These are phyloP conservation scores for Thecaphora frezii DNA, from an alignment of 1,284 basidiomycete species.

Conservation along the genomic window DNA sequence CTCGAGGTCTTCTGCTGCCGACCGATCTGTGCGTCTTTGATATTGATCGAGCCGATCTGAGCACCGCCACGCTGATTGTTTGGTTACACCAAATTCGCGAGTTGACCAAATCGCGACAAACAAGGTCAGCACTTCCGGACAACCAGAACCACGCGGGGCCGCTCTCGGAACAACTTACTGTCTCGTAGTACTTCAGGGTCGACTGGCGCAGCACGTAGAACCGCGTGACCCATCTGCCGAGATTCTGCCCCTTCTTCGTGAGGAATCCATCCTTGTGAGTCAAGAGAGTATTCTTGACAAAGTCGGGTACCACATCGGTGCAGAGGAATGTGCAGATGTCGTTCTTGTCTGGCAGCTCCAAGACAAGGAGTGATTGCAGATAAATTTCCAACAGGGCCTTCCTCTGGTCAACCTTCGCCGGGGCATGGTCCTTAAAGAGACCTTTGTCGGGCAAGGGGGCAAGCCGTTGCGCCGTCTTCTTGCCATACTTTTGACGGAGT, in stretches of 20 bases:
- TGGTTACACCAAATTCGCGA: too few relatives aligned
- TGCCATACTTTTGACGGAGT: slow-evolving; percentile 67
- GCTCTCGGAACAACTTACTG: too few relatives aligned
- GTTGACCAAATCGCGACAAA: too few relatives aligned
- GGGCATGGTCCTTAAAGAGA: slow-evolving; percentile 94
- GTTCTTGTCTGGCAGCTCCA: slow-evolving; percentile 79
- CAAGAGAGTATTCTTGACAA: slow-evolving; percentile 31
- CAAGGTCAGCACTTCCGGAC: too few relatives aligned
- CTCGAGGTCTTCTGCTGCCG: slow-evolving; percentile 65
- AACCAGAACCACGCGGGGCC: too few relatives aligned
- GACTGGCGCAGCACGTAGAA: slow-evolving; percentile 84
- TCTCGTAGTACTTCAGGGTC: slow-evolving; percentile 88
- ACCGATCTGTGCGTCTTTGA: slow-evolving; percentile 84
- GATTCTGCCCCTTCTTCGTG: slow-evolving; percentile 94
- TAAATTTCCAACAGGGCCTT: slow-evolving; percentile 77
- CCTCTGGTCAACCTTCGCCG: slow-evolving; percentile 85
- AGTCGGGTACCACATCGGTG: slow-evolving; percentile 76
- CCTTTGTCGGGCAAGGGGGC: slow-evolving; percentile 82
- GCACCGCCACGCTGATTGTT: slow-evolving; percentile 70
- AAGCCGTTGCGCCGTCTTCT: slow-evolving; percentile 72
- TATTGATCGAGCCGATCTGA: slow-evolving; percentile 82
- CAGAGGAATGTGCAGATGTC: slow-evolving; percentile 90
- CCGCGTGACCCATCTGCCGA: slow-evolving; percentile 76
- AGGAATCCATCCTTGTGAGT: slow-evolving; percentile 94
- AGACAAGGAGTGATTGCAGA: slow-evolving; percentile 76